phyloP scores from a whole-genome alignment of 176 grass and related monocot species.

The Oryza brachyantha region DNA sequence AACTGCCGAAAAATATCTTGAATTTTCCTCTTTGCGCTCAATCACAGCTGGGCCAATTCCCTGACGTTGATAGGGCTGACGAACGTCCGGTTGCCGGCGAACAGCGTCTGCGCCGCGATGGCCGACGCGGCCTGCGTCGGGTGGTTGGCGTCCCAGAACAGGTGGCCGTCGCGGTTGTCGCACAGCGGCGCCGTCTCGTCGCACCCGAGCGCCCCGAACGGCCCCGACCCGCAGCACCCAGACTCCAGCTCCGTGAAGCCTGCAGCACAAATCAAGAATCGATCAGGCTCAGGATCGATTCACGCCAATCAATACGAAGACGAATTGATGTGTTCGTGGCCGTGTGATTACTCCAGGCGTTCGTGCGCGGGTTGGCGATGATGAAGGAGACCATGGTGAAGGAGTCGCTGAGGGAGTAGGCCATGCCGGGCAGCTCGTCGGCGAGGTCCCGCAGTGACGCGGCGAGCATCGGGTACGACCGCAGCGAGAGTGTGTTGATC shows the following conservation, averaged over 20 bases:
- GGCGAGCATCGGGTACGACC: slow-evolving; percentile 29
- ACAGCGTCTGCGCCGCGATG: slow-evolving; percentile 47
- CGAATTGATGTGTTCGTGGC: background rate
- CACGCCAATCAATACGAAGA: too few species aligned
- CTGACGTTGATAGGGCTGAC: slow-evolving; percentile 45
- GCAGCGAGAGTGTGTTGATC: slow-evolving; percentile 33
- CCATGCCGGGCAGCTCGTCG: slow-evolving; percentile 35
- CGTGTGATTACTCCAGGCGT: slow-evolving; percentile 16
- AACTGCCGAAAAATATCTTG: background rate
- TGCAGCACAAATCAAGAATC: slow-evolving; percentile 1
- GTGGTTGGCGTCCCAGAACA: slow-evolving; percentile 67
- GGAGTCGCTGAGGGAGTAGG: slow-evolving; percentile 45
- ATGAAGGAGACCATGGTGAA: slow-evolving; percentile 37
- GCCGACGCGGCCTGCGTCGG: slow-evolving; percentile 35
- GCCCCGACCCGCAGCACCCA: slow-evolving; percentile 50
- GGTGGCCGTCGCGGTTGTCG: slow-evolving; percentile 15
- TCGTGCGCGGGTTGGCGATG: slow-evolving; percentile 25
- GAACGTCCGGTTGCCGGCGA: slow-evolving; percentile 28
- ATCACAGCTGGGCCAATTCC: slow-evolving; percentile 32
- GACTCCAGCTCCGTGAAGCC: slow-evolving; percentile 39
- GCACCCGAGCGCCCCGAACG: slow-evolving; percentile 16
- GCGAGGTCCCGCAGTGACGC: slow-evolving; percentile 21
- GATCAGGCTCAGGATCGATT: background rate
- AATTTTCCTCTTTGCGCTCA: background rate
- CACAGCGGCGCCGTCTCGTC: slow-evolving; percentile 29